Evolutionary conservation across 2,329 filamentous ascomycete genomes (phyloP).

Genomic region (Colletotrichum musae): DNA sequence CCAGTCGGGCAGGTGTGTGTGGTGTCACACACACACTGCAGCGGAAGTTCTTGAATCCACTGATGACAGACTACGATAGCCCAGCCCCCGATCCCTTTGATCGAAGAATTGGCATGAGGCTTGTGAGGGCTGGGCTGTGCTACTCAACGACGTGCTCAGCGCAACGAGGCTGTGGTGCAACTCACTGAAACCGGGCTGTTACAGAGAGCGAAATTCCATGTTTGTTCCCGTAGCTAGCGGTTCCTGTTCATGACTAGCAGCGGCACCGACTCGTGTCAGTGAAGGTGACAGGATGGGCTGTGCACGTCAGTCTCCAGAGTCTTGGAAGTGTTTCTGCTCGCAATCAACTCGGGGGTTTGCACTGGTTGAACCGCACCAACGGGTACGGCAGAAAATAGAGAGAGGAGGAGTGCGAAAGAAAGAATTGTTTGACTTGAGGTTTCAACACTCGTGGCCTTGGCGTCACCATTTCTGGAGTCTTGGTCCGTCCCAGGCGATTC

Average conservation of each 20-base stretch:
- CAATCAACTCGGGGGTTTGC: slow-evolving; percentile 9
- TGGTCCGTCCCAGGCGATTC: slow-evolving; percentile 18
- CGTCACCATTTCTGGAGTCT: slow-evolving; percentile 28
- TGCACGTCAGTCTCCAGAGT: slow-evolving; percentile 14
- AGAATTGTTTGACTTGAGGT: slow-evolving; percentile 30
- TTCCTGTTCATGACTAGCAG: slow-evolving; percentile 29
- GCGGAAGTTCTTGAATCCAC: slow-evolving; percentile 16
- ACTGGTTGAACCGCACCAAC: slow-evolving; percentile 18
- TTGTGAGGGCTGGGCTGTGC: neutral
- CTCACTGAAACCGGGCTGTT: slow-evolving; percentile 31
- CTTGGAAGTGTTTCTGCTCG: slow-evolving; percentile 13
- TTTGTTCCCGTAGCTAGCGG: neutral
- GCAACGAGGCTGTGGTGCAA: slow-evolving; percentile 15
- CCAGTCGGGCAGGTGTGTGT: slow-evolving; percentile 30
- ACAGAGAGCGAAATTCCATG: slow-evolving; percentile 13
- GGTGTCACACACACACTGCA: neutral
- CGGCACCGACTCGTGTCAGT: neutral
- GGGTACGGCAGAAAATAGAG: neutral
- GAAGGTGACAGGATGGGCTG: slow-evolving; percentile 12
- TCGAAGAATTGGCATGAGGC: neutral
- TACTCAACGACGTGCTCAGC: neutral
- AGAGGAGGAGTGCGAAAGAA: neutral
- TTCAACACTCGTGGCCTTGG: slow-evolving; percentile 26
- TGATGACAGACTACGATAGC: slow-evolving; percentile 12
- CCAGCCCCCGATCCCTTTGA: neutral